Evolutionary conservation across 129 eudicot species (phyloP), one percentile per base, ranked within the genome.

Genomic region (Helichrysum umbraculigerum): DNA sequence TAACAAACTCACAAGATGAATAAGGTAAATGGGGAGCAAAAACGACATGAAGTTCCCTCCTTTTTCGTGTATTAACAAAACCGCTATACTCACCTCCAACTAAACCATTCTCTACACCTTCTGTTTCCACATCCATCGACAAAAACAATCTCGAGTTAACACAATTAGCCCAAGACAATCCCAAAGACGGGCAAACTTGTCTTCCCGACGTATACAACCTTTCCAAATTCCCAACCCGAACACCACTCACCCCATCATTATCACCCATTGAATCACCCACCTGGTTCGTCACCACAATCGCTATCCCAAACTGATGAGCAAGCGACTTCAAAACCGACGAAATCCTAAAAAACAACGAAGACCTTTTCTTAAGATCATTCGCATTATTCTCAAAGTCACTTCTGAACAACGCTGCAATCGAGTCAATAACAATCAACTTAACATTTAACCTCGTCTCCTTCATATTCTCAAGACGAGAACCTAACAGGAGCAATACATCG

Each of bases 141-240:
- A 94, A 56, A 75, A 94, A 91, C 80, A 94, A 34, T 71, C 99
- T 84, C 2, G 88, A 81, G 65, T 94, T 94, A 33, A 94, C 82
- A 81, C 99, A 94, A 66, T 89, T 89, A 0, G 97, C 90, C 99
- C 99, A 94, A 10, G 99, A 76, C 71, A 94, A 80, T n/a, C 99
- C 97, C 78, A 94, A 78, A 20, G 99, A 93, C 33, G 96, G 88
- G 70, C 88, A 82, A 63, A 94, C 96, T 76, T 85, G 80, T 77
- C 99, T 87, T 73, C 99, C 97, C 3, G 97, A 91, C 10, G 93
- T 82, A 63, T 60, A 82, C 87, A 91, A 39, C 47, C 66, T 56
- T 17, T 72, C 84, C 70, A 86, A 41, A 86, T 94, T 91, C 85
- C 99, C 98, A 71, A 91, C 57, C 57, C 86, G 77, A n/a, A 87